These are phyloP conservation scores for Penicillium aurantiogriseum DNA, from an alignment of 2,329 filamentous ascomycete species.

Conservation along the genomic window DNA sequence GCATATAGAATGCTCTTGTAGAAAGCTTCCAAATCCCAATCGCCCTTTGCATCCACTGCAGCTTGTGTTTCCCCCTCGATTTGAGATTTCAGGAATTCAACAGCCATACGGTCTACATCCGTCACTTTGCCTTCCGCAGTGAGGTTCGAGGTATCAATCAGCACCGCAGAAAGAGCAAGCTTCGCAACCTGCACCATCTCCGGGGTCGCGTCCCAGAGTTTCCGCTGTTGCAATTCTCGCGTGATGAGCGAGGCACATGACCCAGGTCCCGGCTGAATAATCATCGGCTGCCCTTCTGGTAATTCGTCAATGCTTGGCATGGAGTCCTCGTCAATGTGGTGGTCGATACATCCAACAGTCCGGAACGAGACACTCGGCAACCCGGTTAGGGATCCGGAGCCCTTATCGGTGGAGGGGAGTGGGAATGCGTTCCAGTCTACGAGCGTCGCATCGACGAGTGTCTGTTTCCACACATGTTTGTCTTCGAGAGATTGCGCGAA, in stretches of 20 bases:
- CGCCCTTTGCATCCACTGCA: slow-evolving; percentile 1
- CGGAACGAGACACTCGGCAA: slow-evolving; percentile 44
- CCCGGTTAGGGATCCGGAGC: slow-evolving; percentile 48
- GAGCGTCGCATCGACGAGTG: slow-evolving; percentile 33
- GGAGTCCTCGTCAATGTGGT: slow-evolving; percentile 59
- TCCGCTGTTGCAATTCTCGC: slow-evolving; percentile 49
- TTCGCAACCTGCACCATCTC: slow-evolving; percentile 36
- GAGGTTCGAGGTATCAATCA: slow-evolving; percentile 47
- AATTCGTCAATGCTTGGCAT: slow-evolving; percentile 41
- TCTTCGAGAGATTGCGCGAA: slow-evolving; percentile 28
- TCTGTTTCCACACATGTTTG: neutral
- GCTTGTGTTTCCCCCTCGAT: slow-evolving; percentile 34
- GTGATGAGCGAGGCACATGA: slow-evolving; percentile 60
- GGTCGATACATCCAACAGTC: slow-evolving; percentile 59
- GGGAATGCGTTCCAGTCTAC: slow-evolving; percentile 50
- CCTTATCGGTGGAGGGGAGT: slow-evolving; percentile 43
- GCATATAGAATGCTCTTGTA: slow-evolving; percentile 53
- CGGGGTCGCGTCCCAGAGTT: slow-evolving; percentile 35
- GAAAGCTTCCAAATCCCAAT: slow-evolving; percentile 51
- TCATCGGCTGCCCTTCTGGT: slow-evolving; percentile 47
- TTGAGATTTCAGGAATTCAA: slow-evolving; percentile 53
- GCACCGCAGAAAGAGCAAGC: slow-evolving; percentile 43
- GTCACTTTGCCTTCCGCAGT: slow-evolving; percentile 46
- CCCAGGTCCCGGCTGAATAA: slow-evolving; percentile 55
- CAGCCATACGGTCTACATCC: slow-evolving; percentile 49